These are phyloP conservation scores for Rhododendron molle DNA, from an alignment of 148 eudicot genomes.

Conservation along the genomic window DNA sequence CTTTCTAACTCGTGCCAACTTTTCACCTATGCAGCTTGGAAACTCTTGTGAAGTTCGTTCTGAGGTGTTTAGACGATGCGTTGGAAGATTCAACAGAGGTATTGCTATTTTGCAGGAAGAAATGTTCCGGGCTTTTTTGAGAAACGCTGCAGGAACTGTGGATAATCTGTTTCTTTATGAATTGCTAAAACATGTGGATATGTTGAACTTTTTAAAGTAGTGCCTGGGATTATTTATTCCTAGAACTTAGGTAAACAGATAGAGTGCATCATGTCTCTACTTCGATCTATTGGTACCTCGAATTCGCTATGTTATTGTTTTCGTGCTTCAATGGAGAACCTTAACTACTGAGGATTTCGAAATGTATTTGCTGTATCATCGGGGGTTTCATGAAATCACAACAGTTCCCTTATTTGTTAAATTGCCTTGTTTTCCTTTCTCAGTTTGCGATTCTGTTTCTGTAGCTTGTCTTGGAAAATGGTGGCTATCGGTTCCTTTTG, in stretches of 20 bases:
- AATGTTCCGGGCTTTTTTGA: neutral
- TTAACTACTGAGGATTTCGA: neutral
- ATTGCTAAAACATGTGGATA: slow-evolving; percentile 37
- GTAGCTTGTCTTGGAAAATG: neutral
- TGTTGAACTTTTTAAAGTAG: slow-evolving; percentile 9
- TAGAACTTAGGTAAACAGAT: neutral
- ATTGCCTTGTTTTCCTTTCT: neutral
- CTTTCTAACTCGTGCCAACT: neutral
- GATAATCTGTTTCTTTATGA: neutral
- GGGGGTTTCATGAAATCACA: neutral
- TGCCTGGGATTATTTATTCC: slow-evolving; percentile 1
- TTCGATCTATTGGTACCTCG: neutral
- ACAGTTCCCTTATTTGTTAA: neutral
- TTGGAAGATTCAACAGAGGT: neutral
- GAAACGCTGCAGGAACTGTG: slow-evolving; percentile 16
- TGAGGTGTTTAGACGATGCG: neutral
- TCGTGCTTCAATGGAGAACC: neutral
- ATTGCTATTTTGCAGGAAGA: slow-evolving; percentile 2
- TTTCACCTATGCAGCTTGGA: slow-evolving; percentile 45
- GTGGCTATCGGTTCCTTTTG: neutral
- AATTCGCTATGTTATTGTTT: neutral
- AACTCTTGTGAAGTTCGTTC: slow-evolving; percentile 34
- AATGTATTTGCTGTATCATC: neutral
- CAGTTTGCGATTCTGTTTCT: neutral
- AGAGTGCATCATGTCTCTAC: neutral